Conservation (phyloP, 2,329 filamentous ascomycete genomes). For the Aureobasidium sp. region DNA sequence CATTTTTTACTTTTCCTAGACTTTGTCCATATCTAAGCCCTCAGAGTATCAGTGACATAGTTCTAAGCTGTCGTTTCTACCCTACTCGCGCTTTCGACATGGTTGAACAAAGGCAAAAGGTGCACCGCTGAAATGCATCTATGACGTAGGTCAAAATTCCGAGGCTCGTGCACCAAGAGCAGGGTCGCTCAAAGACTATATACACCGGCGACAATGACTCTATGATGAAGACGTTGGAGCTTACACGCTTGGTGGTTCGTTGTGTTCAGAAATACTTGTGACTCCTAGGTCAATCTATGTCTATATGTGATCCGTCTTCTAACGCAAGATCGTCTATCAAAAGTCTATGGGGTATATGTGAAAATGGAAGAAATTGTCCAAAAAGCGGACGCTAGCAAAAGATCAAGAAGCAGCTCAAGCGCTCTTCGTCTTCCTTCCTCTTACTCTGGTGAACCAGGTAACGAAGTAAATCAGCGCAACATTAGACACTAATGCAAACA, state of each 20-base stretch:
- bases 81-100: too few relatives aligned
- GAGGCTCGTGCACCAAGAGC: neutral
- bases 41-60: too few relatives aligned
- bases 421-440: conserved; percentile 12
- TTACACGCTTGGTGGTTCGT: too few relatives aligned
- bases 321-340: neutral
- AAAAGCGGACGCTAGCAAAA: neutral
- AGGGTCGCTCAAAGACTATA: neutral
- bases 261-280: too few relatives aligned
- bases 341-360: neutral
- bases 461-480: conserved; percentile 19
- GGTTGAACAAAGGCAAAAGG: too few relatives aligned
- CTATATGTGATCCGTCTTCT: neutral
- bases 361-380: neutral
- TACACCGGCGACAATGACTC: too few relatives aligned
- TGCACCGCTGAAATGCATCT: neutral
- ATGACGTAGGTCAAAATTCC: neutral
- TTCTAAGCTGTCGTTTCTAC: too few relatives aligned
- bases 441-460: conserved; percentile 19
- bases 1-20: neutral
- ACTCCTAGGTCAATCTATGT: too few relatives aligned
- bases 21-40: neutral
- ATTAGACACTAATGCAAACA: conserved; percentile 16
- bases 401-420: neutral
- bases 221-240: too few relatives aligned